These are phyloP conservation scores for Kazachstania taianensis DNA, from an alignment of 805 yeast genomes.

Conservation along the genomic window DNA sequence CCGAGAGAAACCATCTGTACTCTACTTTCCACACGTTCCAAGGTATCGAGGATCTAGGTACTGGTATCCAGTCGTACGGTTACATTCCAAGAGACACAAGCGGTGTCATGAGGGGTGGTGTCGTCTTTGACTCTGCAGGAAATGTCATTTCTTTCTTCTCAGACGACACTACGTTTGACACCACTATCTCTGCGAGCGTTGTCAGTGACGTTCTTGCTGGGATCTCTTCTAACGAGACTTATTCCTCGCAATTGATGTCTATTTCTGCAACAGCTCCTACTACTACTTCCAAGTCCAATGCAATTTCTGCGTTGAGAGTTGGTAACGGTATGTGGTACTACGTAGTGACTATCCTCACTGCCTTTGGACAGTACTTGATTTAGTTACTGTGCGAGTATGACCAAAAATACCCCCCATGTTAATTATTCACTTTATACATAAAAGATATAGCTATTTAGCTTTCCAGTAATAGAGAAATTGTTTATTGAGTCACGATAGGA, in stretches of 20 bases:
- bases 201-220: constrained; percentile 37
- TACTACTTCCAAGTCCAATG: constrained; percentile 19
- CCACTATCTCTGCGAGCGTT: constrained; percentile 35
- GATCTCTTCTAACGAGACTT: constrained; percentile 22
- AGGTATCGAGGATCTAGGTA: constrained; percentile 45
- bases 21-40: constrained; percentile 71
- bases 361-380: constrained; percentile 9
- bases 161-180: constrained; percentile 41
- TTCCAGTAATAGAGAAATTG: too few relatives aligned
- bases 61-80: constrained; percentile 49
- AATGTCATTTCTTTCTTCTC: constrained; percentile 51
- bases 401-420: too few relatives aligned
- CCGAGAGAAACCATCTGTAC: constrained; percentile 45
- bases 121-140: constrained; percentile 53
- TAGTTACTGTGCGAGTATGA: too few relatives aligned
- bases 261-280: constrained; percentile 32
- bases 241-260: constrained; percentile 24
- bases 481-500: too few relatives aligned
- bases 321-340: constrained; percentile 21
- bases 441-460: too few relatives aligned
- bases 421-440: too few relatives aligned
- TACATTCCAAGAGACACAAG: constrained; percentile 44
- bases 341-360: constrained; percentile 16
- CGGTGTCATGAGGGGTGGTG: constrained; percentile 59
- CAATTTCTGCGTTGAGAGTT: constrained; percentile 11